phyloP scores from a whole-genome alignment of 768 basidiomycete species.

The Terana coerulea region DNA sequence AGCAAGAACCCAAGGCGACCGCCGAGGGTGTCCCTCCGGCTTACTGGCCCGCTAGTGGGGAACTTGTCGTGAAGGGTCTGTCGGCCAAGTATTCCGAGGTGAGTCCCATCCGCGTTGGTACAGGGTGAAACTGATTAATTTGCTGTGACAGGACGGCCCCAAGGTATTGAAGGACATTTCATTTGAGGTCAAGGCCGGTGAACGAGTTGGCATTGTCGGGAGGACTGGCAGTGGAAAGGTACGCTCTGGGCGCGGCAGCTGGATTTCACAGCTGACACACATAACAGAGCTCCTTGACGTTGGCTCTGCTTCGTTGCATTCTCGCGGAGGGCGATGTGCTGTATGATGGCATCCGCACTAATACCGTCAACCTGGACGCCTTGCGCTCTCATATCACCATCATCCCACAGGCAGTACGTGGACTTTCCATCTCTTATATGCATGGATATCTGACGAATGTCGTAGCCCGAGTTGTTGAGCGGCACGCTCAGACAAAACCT shows the following conservation, averaged over 20 bases:
- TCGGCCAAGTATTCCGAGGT: constrained; percentile 44
- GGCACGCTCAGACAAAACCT: constrained; percentile 55
- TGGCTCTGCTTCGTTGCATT: constrained; percentile 53
- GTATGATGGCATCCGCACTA: constrained; percentile 48
- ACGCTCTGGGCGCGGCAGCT: constrained; percentile 12
- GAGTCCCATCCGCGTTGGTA: constrained; percentile 8
- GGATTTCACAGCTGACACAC: background rate
- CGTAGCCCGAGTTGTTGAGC: constrained; percentile 45
- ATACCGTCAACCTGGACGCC: constrained; percentile 47
- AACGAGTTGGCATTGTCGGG: constrained; percentile 56
- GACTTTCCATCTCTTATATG: background rate
- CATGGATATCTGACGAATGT: background rate
- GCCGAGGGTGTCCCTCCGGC: constrained; percentile 50
- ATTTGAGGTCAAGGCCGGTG: constrained; percentile 51
- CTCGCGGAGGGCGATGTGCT: constrained; percentile 48
- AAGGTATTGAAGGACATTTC: constrained; percentile 49
- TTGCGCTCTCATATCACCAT: constrained; percentile 53
- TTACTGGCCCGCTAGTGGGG: constrained; percentile 59
- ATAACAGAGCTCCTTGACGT: constrained; percentile 42
- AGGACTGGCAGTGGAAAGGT: constrained; percentile 56
- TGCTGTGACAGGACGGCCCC: constrained; percentile 43
- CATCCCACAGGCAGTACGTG: constrained; percentile 54
- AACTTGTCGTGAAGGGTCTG: constrained; percentile 46
- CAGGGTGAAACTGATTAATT: too few relatives aligned
- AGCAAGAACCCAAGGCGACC: constrained; percentile 45